Evolutionary conservation across 257 asterid species (phyloP), one percentile per base, ranked within the genome.

Genomic region (Jacaranda mimosifolia): DNA sequence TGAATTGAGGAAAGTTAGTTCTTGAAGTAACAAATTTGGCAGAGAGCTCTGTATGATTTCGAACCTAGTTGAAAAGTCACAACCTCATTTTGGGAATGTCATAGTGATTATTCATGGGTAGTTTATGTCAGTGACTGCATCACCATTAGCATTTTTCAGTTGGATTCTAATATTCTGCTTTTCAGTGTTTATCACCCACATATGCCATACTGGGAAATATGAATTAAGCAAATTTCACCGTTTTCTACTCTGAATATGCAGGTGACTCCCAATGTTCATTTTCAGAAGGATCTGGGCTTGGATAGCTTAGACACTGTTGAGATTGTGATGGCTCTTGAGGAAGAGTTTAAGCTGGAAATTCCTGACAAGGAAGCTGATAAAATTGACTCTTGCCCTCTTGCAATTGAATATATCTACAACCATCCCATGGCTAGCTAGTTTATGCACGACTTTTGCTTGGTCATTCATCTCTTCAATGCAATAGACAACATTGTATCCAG

Each of bases 251-350:
- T 69, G 14, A 19, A 76, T 81, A 55, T 73, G 63, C 94, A 92
- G 97, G 97, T 90, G 65, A 86, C 86, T 55, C 91, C 96, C 13
- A 93, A 89, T 56, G 96, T 83, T 59, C 94, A 90, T 81, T 90
- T 92, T 72, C 89, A 87, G 81, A 90, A 90, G 76, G 96, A 92
- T 80, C 88, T 90, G 75, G 94, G 96, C 39, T 81, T 92, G 76
- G 96, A 90, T 84, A 92, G 97, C 92, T 91, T 91, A 80, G 97
- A 90, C 85, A 90, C 76, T 0, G 96, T 91, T 70, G 97, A 91
- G 87, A 87, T 92, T 40, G 96, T 92, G 76, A 88, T 92, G 92
- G 96, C 97, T 70, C 78, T 92, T 4, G 96, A 92, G 83, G 97
- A 92, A 87, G 96, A 92, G 78, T 92, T 92, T 69, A 92, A 92